Evolutionary conservation across 306 rosid species (phyloP), one percentile per base, ranked within the genome.

Genomic region (Rosa persica): DNA sequence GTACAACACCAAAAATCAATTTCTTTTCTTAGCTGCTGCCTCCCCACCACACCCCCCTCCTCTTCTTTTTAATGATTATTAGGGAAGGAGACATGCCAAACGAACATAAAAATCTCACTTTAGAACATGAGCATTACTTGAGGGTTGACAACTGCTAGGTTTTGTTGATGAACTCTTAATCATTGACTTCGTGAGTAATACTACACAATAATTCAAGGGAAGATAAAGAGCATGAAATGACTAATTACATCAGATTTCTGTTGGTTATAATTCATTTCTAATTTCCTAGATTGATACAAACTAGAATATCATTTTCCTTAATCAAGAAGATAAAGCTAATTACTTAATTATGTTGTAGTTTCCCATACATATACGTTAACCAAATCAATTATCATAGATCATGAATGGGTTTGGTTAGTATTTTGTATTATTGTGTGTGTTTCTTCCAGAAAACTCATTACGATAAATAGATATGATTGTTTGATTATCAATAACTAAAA

Each of bases 391-490:
- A 61, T 73, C 51, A 52, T 16, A 44, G 5, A 22, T 57, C 19
- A 23, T 16, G 67, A 40, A 55, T 46, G 40, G 68, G 68, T 74
- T 43, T 57, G 78, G 46, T 74, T 44, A 23, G 40, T 25, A 15
- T 8, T 74, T 74, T 40, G 78, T 43, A 57, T 13, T 34, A 0
- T 54, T 57, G 8, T 42, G 38, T 23, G 47, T 55, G 57, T 78
- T 19, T 42, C 38, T 65, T 72, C 3, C 5, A 9, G 55, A 57
- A 66, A 75, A 27, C 72, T 71, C 43, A 62, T 20, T 19, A 20
- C 20, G 20, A 51, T 54, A 80, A 74, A 46, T 47, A 46, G 34
- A 54, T 73, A 80, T 34, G 30, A 39, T 30, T 17, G 60, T 72
- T 65, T 43, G 20, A 1, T 61, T 30, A 76, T 38, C 25, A 43